A percentile compares a stretch with the other conserved stretches of the same genome.
phyloP scores from a whole-genome alignment of 495 filamentous ascomycete species.

The Umbilicaria muhlenbergii region DNA sequence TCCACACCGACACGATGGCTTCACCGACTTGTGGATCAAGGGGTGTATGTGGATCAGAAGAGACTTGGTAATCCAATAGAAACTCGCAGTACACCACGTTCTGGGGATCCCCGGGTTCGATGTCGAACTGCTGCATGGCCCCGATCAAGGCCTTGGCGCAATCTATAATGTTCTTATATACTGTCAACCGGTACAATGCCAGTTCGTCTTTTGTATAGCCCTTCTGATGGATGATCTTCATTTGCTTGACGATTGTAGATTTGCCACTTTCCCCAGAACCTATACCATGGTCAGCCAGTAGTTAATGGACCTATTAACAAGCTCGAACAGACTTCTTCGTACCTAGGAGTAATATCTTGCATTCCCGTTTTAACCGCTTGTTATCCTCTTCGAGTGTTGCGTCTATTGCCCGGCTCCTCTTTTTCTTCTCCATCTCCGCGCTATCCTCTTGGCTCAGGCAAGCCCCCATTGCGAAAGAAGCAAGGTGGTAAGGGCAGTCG shows the following conservation, averaged over 20 bases:
- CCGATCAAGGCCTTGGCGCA: conserved; percentile 84
- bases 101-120: conserved; percentile 53
- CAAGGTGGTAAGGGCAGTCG: no score
- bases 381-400: conserved; percentile 85
- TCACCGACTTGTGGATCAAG: conserved; percentile 65
- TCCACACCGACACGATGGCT: conserved; percentile 78
- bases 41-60: conserved; percentile 70
- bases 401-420: conserved; percentile 87
- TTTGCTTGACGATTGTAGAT: conserved; percentile 98
- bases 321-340: conserved; percentile 18
- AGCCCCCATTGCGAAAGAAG: conserved; percentile 54
- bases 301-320: not conserved
- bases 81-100: conserved; percentile 65
- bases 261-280: conserved; percentile 97
- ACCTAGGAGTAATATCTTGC: conserved; percentile 96
- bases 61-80: conserved; percentile 73
- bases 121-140: conserved; percentile 75
- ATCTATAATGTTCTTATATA: conserved; percentile 95
- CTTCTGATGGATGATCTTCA: conserved; percentile 99
- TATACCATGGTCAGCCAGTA: conserved; percentile 22
- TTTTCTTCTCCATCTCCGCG: conserved; percentile 79
- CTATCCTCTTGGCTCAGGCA: conserved; percentile 70
- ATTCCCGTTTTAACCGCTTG: conserved; percentile 78
- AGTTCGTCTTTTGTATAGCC: conserved; percentile 89
- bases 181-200: conserved; percentile 79